Percentiles rank a stretch among this genome's conserved stretches.
Conservation (phyloP, 805 yeast genomes). For the Candida ficus region DNA sequence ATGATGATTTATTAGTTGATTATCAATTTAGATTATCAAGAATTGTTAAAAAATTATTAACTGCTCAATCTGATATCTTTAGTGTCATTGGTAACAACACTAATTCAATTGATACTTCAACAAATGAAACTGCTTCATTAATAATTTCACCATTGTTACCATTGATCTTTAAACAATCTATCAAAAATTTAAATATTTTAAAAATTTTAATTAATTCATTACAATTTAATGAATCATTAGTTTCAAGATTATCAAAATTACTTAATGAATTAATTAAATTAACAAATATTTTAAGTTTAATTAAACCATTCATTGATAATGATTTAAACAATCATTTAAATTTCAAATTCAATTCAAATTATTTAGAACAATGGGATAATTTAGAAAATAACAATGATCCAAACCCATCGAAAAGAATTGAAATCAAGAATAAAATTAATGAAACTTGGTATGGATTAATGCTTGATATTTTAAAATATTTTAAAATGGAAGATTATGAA, state of each 20-base stretch:
- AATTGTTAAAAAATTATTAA: conserved; percentile 28
- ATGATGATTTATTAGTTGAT: conserved; percentile 31
- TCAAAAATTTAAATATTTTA: conserved; percentile 23
- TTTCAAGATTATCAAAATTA: conserved; percentile 19
- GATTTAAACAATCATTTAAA: conserved; percentile 21
- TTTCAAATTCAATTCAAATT: conserved; percentile 17
- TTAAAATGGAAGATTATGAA: conserved; percentile 20
- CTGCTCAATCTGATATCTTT: conserved; percentile 12
- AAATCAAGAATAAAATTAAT: conserved; percentile 1
- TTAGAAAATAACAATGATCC: conserved; percentile 9
- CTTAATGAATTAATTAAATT: conserved; percentile 24
- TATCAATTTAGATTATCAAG: conserved; percentile 35
- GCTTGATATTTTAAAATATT: conserved; percentile 16
- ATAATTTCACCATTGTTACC: conserved; percentile 25
- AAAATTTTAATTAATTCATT: conserved; percentile 26
- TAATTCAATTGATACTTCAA: conserved; percentile 19
- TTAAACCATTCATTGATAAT: conserved; percentile 26
- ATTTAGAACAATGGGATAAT: conserved; percentile 19
- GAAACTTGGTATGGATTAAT: conserved; percentile 22
- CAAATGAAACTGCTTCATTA: background rate
- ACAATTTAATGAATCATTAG: conserved; percentile 21
- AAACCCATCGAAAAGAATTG: background rate
- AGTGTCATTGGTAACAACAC: conserved; percentile 14
- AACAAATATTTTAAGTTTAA: conserved; percentile 21
- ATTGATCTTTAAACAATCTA: conserved; percentile 24